Percentiles rank a stretch among this genome's conserved stretches.
Evolutionary conservation across 345 rosid genomes (phyloP).

Genomic region (Brassica nigra): DNA sequence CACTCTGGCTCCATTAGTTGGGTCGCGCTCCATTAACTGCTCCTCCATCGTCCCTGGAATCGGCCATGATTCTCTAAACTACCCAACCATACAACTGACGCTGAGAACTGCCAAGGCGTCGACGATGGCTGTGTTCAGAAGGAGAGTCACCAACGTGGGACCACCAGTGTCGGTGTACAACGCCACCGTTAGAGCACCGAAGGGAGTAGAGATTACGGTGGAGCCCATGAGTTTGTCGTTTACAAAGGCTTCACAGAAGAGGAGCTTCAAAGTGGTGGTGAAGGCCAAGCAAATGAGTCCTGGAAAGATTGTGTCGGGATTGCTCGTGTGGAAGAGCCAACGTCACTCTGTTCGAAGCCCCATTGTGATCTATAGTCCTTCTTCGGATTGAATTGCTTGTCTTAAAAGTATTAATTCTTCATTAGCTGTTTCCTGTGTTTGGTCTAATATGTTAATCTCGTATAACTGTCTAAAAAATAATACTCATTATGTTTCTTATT

Average conservation of each 20-base stretch:
- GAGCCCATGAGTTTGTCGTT: conserved; percentile 61
- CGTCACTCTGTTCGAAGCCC: conserved; percentile 70
- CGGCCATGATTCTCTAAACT: conserved; percentile 78
- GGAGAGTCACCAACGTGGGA: conserved; percentile 85
- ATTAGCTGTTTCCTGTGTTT: background rate
- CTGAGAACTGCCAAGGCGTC: conserved; percentile 35
- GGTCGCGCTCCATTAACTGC: conserved; percentile 58
- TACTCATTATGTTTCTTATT: no score
- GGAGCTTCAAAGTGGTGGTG: conserved; percentile 77
- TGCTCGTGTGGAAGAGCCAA: conserved; percentile 68
- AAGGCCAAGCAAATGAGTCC: conserved; percentile 50
- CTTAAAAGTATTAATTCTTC: background rate
- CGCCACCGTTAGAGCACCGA: conserved; percentile 60
- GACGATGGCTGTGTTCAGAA: conserved; percentile 50
- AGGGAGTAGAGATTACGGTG: conserved; percentile 62
- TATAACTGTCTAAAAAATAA: background rate
- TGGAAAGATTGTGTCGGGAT: conserved; percentile 57
- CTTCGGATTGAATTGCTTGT: background rate
- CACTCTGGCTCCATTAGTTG: conserved; percentile 52
- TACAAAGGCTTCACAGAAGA: conserved; percentile 47
- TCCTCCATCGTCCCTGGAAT: conserved; percentile 67
- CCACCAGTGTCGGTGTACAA: conserved; percentile 52
- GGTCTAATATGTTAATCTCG: background rate
- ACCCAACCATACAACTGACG: conserved; percentile 77
- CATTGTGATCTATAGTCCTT: conserved; percentile 51